Evolutionary conservation across 164 flowering plant genomes (phyloP).

Genomic region (Aristolochia contorta): DNA sequence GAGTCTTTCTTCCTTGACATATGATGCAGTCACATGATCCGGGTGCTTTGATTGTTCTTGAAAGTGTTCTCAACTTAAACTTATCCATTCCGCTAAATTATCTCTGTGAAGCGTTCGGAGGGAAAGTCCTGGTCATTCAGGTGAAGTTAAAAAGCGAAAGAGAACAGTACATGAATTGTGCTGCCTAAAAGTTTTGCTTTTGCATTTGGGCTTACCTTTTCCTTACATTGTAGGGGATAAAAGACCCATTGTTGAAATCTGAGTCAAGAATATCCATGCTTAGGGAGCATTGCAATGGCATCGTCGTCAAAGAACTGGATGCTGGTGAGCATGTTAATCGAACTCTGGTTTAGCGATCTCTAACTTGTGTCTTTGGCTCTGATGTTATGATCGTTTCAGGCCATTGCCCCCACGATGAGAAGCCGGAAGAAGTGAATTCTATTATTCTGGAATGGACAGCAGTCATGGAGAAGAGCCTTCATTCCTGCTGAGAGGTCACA

Average conservation of each 20-base stretch:
- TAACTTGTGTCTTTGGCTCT: background rate
- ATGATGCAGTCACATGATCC: conserved; percentile 65
- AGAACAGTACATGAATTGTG: background rate
- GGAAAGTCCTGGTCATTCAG: conserved; percentile 60
- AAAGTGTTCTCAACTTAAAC: conserved; percentile 65
- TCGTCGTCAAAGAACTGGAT: conserved; percentile 44
- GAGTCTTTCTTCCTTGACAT: conserved; percentile 30
- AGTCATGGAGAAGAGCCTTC: conserved; percentile 8
- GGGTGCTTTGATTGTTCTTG: conserved; percentile 53
- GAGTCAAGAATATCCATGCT: conserved; percentile 40
- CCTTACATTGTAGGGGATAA: conserved; percentile 49
- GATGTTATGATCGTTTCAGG: conserved; percentile 28
- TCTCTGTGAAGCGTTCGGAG: conserved; percentile 50
- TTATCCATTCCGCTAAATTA: conserved; percentile 70
- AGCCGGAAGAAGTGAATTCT: conserved; percentile 64
- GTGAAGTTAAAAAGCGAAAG: conserved; percentile 19
- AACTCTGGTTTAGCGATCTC: background rate
- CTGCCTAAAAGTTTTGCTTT: background rate
- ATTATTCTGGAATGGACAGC: conserved; percentile 49
- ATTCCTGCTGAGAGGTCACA: background rate
- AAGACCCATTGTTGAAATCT: conserved; percentile 71
- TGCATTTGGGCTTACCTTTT: background rate
- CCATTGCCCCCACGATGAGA: conserved; percentile 90
- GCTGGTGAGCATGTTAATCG: conserved; percentile 38
- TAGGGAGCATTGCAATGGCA: conserved; percentile 43